Percentiles rank a stretch among this genome's conserved stretches.
Conservation (phyloP, 768 basidiomycete species). For the Favolaschia claudopus region DNA sequence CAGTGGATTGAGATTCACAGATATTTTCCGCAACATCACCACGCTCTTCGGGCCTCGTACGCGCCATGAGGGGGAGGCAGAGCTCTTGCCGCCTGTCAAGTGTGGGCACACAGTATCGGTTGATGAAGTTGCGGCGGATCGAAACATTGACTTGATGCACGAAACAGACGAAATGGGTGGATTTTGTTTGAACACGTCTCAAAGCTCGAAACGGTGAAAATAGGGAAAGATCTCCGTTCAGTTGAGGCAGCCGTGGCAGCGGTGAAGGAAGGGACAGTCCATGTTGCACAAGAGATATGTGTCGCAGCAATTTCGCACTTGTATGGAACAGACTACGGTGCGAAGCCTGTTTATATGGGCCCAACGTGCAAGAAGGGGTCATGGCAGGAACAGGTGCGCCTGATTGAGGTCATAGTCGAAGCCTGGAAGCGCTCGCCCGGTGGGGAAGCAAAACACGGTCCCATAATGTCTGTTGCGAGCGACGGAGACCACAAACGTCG, state of each 20-base stretch:
- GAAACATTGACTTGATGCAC: neutral
- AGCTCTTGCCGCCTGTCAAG: neutral
- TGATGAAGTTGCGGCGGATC: neutral
- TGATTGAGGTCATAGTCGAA: slow-evolving; percentile 1
- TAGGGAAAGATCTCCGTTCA: neutral
- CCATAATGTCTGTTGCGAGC: slow-evolving; percentile 23
- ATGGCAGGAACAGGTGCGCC: slow-evolving; percentile 1
- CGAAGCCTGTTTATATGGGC: slow-evolving; percentile 25
- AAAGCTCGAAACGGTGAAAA: neutral
- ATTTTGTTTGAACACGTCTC: neutral
- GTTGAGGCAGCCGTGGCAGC: neutral
- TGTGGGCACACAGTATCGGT: neutral
- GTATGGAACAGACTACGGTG: no score
- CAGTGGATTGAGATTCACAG: neutral
- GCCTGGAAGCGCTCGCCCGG: slow-evolving; percentile 10
- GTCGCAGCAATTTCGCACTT: slow-evolving; percentile 25
- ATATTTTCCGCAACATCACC: neutral
- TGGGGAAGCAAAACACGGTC: slow-evolving; percentile 13
- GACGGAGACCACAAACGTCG: slow-evolving; percentile 29
- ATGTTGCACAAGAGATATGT: slow-evolving; percentile 28
- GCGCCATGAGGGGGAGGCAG: neutral
- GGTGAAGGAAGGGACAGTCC: slow-evolving; percentile 8
- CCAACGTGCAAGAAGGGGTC: slow-evolving; percentile 28
- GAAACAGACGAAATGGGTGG: neutral
- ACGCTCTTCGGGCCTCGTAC: neutral